Evolutionary conservation across 1,284 basidiomycete genomes (phyloP).

Genomic region (Ustilago hordei): DNA sequence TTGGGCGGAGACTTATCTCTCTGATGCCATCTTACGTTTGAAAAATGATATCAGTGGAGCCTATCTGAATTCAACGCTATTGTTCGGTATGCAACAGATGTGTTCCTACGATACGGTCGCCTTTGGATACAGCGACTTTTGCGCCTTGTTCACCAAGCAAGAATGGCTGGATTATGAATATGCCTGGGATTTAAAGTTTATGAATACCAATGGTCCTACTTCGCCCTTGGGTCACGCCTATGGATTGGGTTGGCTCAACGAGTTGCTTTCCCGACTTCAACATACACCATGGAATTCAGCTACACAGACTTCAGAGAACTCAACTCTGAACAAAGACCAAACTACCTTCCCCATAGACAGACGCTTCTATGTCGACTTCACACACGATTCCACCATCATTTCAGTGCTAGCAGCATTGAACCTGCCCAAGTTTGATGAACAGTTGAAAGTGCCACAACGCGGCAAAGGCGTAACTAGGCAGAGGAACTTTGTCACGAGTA

Average conservation of each 20-base stretch:
- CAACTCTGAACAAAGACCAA: conserved; percentile 56
- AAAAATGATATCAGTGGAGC: conserved; percentile 47
- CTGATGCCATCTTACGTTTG: conserved; percentile 59
- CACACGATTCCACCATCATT: conserved; percentile 65
- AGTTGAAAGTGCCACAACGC: conserved; percentile 18
- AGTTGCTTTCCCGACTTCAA: conserved; percentile 62
- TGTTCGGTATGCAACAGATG: conserved; percentile 65
- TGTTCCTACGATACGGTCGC: conserved; percentile 78
- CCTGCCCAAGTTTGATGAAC: conserved; percentile 46
- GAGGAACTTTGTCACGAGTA: conserved; percentile 50
- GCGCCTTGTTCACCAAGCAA: conserved; percentile 85
- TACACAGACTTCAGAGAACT: conserved; percentile 64
- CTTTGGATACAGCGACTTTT: conserved; percentile 89
- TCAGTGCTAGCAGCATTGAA: conserved; percentile 59
- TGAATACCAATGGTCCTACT: conserved; percentile 80
- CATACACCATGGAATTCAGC: conserved; percentile 35
- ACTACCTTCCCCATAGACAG: conserved; percentile 63
- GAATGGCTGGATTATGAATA: conserved; percentile 92
- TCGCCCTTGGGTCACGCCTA: conserved; percentile 81
- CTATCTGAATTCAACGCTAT: conserved; percentile 40
- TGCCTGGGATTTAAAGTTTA: conserved; percentile 71
- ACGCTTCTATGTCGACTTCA: conserved; percentile 66
- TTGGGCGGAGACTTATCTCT: conserved; percentile 64
- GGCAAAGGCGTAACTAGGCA: conserved; percentile 26
- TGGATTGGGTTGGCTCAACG: conserved; percentile 81